Conservation (phyloP, 345 rosid species). For the Passiflora organensis region DNA sequence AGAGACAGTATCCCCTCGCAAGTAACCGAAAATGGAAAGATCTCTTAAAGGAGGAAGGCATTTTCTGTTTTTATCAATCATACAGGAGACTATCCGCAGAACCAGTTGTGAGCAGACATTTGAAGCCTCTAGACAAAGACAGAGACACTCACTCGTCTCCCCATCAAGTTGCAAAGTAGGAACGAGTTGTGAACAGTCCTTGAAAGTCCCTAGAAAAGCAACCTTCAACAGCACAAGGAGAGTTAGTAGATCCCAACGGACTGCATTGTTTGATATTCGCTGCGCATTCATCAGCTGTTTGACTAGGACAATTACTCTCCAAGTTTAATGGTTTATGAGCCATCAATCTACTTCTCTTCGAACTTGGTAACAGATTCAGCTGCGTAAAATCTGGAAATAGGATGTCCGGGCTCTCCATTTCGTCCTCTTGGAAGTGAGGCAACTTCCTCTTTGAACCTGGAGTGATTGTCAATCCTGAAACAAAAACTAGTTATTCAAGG, state of each 20-base stretch:
- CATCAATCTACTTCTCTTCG: conserved; percentile 43
- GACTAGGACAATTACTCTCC: conserved; percentile 18
- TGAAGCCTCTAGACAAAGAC: no score
- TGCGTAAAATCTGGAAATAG: conserved; percentile 9
- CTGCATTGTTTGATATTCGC: conserved; percentile 39
- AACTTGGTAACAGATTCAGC: conserved; percentile 14
- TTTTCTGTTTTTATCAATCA: no score
- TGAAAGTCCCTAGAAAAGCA: conserved; percentile 82
- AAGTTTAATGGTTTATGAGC: conserved; percentile 11
- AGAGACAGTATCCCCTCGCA: background rate
- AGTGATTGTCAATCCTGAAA: conserved; percentile 56
- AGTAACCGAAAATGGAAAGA: conserved; percentile 3
- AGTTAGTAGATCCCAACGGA: conserved; percentile 46
- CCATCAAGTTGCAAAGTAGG: conserved; percentile 42
- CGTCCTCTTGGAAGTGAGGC: conserved; percentile 24
- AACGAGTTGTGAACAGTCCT: conserved; percentile 55
- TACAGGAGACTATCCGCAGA: conserved; percentile 23
- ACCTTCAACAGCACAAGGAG: conserved; percentile 67
- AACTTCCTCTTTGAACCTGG: conserved; percentile 85
- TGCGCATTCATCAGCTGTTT: conserved; percentile 38
- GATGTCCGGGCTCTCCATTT: conserved; percentile 32
- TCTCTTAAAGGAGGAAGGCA: no score
- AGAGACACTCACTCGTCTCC: conserved; percentile 46
- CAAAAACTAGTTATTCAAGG: conserved; percentile 3
- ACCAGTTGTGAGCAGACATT: no score